phyloP scores from a whole-genome alignment of 352 stramenopile species.

The Thraustochytrium striatum region DNA sequence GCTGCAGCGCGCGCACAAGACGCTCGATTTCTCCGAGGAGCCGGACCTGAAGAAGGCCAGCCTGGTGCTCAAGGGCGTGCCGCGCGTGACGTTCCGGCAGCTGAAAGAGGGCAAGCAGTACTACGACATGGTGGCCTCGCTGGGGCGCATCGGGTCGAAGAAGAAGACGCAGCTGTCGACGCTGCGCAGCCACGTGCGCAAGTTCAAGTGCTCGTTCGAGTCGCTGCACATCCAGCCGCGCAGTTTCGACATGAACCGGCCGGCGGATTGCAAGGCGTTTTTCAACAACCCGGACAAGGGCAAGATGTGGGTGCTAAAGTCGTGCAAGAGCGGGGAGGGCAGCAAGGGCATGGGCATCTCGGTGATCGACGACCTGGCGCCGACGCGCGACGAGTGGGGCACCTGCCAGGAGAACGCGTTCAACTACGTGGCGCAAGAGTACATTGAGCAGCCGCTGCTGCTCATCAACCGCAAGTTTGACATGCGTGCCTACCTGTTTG shows the following conservation, averaged over 20 bases:
- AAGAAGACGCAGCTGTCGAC: conserved; percentile 49
- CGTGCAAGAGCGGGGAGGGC: conserved; percentile 42
- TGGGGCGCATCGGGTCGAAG: conserved; percentile 47
- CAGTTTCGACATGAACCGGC: conserved; percentile 45
- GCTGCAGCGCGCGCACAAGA: conserved; percentile 33
- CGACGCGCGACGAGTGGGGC: conserved; percentile 34
- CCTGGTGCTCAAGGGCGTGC: conserved; percentile 42
- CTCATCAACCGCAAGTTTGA: conserved; percentile 44
- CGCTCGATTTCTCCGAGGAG: conserved; percentile 1
- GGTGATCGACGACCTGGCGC: conserved; percentile 35
- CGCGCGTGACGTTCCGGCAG: conserved; percentile 38
- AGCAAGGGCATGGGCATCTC: conserved; percentile 45
- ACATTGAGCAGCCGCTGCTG: conserved; percentile 47
- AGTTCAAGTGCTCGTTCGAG: conserved; percentile 48
- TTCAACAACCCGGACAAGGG: conserved; percentile 51
- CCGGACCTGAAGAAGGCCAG: conserved; percentile 43
- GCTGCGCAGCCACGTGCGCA: conserved; percentile 42
- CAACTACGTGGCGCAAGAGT: conserved; percentile 47
- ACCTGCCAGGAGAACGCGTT: conserved; percentile 40
- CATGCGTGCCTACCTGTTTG: conserved; percentile 43
- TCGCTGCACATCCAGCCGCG: conserved; percentile 44
- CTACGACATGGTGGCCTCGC: conserved; percentile 47
- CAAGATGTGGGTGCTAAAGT: conserved; percentile 48
- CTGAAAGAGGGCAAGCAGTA: conserved; percentile 48
- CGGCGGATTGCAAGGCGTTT: conserved; percentile 45